Evolutionary conservation across 805 yeast genomes (phyloP).

Genomic region (Torulaspora franciscae): DNA sequence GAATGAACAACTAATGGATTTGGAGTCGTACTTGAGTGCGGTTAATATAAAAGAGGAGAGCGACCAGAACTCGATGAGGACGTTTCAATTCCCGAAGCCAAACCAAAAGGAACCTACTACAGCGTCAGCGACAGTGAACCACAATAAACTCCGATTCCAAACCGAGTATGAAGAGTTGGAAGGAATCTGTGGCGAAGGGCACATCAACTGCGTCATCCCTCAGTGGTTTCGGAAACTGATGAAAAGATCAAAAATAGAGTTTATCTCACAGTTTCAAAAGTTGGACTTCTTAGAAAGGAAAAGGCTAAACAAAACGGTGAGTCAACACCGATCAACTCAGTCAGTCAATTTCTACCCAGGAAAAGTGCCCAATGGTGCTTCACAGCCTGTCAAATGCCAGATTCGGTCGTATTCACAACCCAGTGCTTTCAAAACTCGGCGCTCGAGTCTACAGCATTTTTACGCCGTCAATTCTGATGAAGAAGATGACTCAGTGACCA

Average conservation of each 20-base stretch:
- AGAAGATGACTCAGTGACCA: constrained; percentile 34
- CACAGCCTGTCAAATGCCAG: constrained; percentile 2
- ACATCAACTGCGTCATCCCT: constrained; percentile 41
- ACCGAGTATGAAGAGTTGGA: constrained; percentile 19
- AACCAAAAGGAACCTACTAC: background rate
- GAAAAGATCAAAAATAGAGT: constrained; percentile 25
- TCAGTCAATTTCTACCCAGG: constrained; percentile 66
- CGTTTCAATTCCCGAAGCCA: constrained; percentile 11
- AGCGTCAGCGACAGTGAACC: background rate
- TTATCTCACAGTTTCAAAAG: constrained; percentile 50
- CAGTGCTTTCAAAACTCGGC: constrained; percentile 1
- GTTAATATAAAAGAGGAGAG: constrained; percentile 30
- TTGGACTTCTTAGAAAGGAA: constrained; percentile 67
- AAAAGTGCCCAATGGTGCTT: constrained; percentile 34
- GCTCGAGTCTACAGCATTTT: constrained; percentile 5
- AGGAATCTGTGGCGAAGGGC: constrained; percentile 12
- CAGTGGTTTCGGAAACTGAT: constrained; percentile 45
- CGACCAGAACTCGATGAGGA: constrained; percentile 10
- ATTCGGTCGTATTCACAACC: constrained; percentile 27
- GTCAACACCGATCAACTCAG: constrained; percentile 15
- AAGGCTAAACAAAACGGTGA: constrained; percentile 46
- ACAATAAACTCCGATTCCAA: constrained; percentile 27
- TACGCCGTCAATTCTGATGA: constrained; percentile 19
- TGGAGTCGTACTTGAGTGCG: constrained; percentile 32
- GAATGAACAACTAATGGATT: constrained; percentile 31